Evolutionary conservation across 345 rosid genomes (phyloP).

Genomic region (Salix caprea): DNA sequence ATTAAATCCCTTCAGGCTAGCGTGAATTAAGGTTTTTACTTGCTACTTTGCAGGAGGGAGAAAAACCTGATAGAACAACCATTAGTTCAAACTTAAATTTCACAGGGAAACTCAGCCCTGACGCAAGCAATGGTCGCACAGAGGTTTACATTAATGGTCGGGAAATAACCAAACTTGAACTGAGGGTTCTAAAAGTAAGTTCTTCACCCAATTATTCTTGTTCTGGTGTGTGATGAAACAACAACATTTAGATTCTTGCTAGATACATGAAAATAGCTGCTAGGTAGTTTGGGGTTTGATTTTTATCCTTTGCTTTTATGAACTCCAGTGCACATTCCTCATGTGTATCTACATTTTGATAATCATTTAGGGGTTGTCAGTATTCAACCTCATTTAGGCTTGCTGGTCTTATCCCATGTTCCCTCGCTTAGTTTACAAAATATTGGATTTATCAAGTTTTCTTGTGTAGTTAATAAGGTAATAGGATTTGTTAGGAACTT

Average conservation of each 20-base stretch:
- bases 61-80: constrained; percentile 72
- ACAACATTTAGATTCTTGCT: not conserved
- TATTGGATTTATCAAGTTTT: not conserved
- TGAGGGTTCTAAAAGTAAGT: constrained; percentile 72
- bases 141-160: constrained; percentile 90
- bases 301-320: not conserved
- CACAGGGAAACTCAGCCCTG: constrained; percentile 61
- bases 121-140: constrained; percentile 85
- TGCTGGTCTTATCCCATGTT: not conserved
- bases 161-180: constrained; percentile 84
- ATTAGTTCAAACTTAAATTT: constrained; percentile 89
- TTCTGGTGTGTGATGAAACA: not conserved
- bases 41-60: constrained; percentile 75
- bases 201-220: not conserved
- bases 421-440: no score
- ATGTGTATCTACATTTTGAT: not conserved
- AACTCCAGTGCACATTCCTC: not conserved
- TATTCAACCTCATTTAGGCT: not conserved
- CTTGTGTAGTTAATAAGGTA: not conserved
- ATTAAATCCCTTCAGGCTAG: not conserved
- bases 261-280: not conserved
- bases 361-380: not conserved
- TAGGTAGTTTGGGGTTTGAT: not conserved
- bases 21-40: constrained; percentile 1
- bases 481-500: not conserved